Evolutionary conservation across 2,329 filamentous ascomycete genomes (phyloP).

Genomic region (Pseudogymnoascus sp.): DNA sequence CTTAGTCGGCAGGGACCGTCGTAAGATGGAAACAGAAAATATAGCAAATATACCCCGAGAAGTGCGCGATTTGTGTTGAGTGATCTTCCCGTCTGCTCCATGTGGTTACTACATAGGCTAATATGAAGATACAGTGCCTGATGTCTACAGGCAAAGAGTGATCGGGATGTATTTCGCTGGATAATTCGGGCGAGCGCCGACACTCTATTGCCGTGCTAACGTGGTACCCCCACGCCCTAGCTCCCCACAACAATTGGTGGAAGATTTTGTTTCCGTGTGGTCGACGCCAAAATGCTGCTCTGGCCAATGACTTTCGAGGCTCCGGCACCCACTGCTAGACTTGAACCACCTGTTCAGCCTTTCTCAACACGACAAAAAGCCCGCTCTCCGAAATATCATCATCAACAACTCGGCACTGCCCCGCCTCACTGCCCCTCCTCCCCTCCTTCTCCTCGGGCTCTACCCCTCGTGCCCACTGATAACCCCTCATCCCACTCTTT

Average conservation of each 20-base stretch:
- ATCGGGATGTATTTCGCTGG: background rate
- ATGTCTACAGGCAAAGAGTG: background rate
- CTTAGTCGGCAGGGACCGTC: background rate
- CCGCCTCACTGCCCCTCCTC: background rate
- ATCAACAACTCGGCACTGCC: background rate
- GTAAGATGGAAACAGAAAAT: background rate
- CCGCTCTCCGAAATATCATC: background rate
- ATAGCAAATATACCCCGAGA: background rate
- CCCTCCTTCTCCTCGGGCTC: background rate
- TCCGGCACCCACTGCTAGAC: conserved; percentile 2
- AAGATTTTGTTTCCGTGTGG: background rate
- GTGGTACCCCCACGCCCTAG: background rate
- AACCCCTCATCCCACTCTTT: background rate
- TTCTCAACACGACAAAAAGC: background rate
- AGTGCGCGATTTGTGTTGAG: background rate
- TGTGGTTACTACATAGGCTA: background rate
- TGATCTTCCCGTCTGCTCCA: background rate
- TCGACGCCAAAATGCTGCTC: background rate
- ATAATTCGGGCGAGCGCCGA: background rate
- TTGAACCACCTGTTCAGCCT: background rate
- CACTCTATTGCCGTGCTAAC: background rate
- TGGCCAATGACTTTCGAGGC: background rate
- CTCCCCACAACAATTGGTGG: conserved; percentile 1
- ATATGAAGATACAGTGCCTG: background rate
- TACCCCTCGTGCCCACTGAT: background rate